Conservation (phyloP, 1,139 yeast genomes). For the Kazachstania sp. region DNA sequence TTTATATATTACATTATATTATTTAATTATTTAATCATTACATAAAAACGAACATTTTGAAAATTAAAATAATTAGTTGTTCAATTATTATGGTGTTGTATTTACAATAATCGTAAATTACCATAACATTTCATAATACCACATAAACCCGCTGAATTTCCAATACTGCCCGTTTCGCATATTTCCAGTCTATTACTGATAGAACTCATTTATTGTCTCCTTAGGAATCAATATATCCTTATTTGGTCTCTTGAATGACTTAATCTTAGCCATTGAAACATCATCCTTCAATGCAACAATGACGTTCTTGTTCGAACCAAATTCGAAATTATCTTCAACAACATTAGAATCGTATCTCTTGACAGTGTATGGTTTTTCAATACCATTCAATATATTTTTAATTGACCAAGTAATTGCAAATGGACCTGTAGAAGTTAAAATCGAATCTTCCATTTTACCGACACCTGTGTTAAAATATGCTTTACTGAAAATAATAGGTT, state of each 20-base stretch:
- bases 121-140: too few relatives aligned
- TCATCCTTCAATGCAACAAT: slow-evolving; percentile 65
- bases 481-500: slow-evolving; percentile 50
- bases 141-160: too few relatives aligned
- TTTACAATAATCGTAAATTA: too few relatives aligned
- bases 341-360: slow-evolving; percentile 55
- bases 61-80: neutral
- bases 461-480: slow-evolving; percentile 72
- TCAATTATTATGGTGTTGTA: too few relatives aligned
- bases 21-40: neutral
- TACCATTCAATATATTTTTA: slow-evolving; percentile 45
- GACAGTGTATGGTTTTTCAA: slow-evolving; percentile 51
- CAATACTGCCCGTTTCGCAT: too few relatives aligned
- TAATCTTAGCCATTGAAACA: slow-evolving; percentile 54
- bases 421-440: slow-evolving; percentile 72
- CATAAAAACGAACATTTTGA: neutral
- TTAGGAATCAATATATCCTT: slow-evolving; percentile 30
- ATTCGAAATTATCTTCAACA: slow-evolving; percentile 71
- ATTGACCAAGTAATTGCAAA: slow-evolving; percentile 79
- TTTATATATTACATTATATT: neutral
- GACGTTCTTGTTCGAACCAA: slow-evolving; percentile 62
- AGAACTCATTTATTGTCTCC: slow-evolving; percentile 9
- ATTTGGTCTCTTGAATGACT: slow-evolving; percentile 49
- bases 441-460: slow-evolving; percentile 55
- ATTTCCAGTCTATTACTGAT: neutral